phyloP scores from a whole-genome alignment of 371 early-diverging fungal genomes.

The Rhizopus microsporus region DNA sequence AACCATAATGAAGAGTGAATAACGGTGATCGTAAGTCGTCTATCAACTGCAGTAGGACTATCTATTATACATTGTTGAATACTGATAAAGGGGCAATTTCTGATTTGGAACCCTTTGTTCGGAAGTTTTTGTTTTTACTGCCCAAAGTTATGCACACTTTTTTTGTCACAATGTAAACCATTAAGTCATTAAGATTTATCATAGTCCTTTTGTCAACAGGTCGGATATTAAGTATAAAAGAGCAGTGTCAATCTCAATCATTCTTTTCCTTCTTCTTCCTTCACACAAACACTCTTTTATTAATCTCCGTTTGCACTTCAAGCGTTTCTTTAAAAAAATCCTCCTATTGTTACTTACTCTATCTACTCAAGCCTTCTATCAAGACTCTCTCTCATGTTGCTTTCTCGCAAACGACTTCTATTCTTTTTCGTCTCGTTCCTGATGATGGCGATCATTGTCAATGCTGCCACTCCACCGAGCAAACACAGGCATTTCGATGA shows the following conservation, averaged over 20 bases:
- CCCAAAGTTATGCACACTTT: too few species aligned
- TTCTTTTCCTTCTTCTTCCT: background rate
- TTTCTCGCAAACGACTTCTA: conserved; percentile 14
- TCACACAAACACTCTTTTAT: background rate
- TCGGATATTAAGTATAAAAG: background rate
- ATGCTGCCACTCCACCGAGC: background rate
- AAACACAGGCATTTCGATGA: conserved; percentile 4
- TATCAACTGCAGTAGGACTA: too few species aligned
- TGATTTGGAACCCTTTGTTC: too few species aligned
- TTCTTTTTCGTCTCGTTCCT: conserved; percentile 14
- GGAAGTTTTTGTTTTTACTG: too few species aligned
- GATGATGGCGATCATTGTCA: conserved; percentile 5
- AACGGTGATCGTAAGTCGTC: background rate
- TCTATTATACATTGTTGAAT: too few species aligned
- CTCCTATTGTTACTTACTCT: background rate
- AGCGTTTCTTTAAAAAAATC: background rate
- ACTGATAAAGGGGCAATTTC: too few species aligned
- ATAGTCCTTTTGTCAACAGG: background rate
- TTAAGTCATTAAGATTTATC: background rate
- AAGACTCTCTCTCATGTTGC: background rate
- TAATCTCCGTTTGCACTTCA: background rate
- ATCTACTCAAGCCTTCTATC: background rate
- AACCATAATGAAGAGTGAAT: background rate
- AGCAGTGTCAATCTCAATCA: background rate
- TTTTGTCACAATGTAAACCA: background rate